phyloP scores from a whole-genome alignment of 331 rosid species.

The Malus hybrid region DNA sequence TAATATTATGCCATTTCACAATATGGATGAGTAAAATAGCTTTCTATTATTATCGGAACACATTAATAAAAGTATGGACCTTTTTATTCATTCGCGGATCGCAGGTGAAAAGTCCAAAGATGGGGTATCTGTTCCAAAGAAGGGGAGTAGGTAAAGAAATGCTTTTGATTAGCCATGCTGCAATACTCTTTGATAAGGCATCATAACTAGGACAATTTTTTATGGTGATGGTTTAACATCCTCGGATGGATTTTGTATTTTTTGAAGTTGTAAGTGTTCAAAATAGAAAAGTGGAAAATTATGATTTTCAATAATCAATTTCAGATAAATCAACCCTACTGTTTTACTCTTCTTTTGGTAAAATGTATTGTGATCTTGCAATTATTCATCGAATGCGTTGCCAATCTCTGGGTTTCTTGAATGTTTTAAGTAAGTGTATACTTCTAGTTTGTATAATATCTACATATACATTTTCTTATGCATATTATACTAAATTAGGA shows the following conservation, averaged over 20 bases:
- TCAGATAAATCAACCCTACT: background rate
- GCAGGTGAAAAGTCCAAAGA: slow-evolving; percentile 99
- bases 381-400: background rate
- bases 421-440: background rate
- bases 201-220: slow-evolving; percentile 30
- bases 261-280: slow-evolving; percentile 19
- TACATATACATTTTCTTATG: background rate
- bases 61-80: slow-evolving; percentile 94
- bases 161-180: slow-evolving; percentile 87
- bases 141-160: slow-evolving; percentile 99
- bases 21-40: slow-evolving; percentile 55
- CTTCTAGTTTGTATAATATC: background rate
- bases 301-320: background rate
- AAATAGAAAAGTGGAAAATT: background rate
- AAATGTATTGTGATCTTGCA: background rate
- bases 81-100: slow-evolving; percentile 99
- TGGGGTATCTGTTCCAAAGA: slow-evolving; percentile 99
- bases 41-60: slow-evolving; percentile 60
- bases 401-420: background rate
- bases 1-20: slow-evolving; percentile 19
- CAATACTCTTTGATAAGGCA: slow-evolving; percentile 53
- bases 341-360: background rate
- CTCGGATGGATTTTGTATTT: slow-evolving; percentile 30
- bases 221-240: slow-evolving; percentile 17
- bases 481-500: background rate